Base-by-base conservation (phyloP, 495 filamentous ascomycete species). In the Annulohypoxylon stygium region DNA sequence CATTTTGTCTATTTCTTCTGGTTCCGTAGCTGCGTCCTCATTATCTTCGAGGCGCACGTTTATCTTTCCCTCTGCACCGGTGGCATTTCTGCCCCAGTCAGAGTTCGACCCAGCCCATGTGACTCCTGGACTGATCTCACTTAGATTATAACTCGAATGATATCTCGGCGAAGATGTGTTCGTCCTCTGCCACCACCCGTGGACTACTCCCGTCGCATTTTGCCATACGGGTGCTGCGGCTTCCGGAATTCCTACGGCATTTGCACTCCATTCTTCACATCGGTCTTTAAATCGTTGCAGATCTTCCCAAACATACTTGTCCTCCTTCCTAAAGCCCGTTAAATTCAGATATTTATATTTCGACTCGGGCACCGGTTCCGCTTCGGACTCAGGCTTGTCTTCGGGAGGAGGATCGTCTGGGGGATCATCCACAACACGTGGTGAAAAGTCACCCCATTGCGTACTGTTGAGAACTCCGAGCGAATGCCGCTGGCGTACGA, bases 121-220 rank as follows among this genome's bases (percentile, higher is more conserved):
- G 8, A 83, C 73, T 16, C 61, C 79, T 0, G 87, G 86, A 10
- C 81, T 78, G 6, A 86, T 84, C 18, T 80, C 76, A 39, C 70
- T 85, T 26, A 89, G 74, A 67, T 88, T 88, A 71, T 85, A 86
- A 69, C 70, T 76, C 11, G 73, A 76, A 23, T 81, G 79, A 25
- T 75, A 70, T 75, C 78, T 79, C 43, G 67, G 51, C 12, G 64
- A 70, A 16, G 80, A 76, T 37, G 81, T 83, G 61, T 81, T 82
- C 14, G 84, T 79, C 6, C 92, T 89, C 61, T 92, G 87, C 93
- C 93, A 97, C 67, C 89, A 83, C 10, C 94, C 94, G 20, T 85
- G 83, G 20, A 96, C 84, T 53, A 89, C 90, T 0, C 94, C 93
- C 6, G 93, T 95, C 33, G 91, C 86, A 81, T 97, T 97, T 75